Evolutionary conservation across 140 eudicot genomes (phyloP).

Genomic region (Erigeron philadelphicus): DNA sequence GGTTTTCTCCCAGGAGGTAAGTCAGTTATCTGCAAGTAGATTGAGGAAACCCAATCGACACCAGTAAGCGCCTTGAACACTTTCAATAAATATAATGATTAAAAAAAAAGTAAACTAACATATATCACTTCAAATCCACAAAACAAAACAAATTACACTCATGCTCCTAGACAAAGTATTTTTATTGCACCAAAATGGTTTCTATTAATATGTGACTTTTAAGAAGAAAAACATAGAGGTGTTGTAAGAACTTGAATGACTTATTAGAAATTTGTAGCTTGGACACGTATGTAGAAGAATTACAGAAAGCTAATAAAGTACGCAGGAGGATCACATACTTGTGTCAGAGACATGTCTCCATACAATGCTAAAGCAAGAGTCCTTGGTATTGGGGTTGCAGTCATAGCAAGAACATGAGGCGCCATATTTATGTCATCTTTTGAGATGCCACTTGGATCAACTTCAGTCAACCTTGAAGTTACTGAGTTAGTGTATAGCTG

Average conservation of each 20-base stretch:
- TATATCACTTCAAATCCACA: slow-evolving; percentile 5
- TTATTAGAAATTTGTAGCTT: not conserved
- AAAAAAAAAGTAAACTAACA: not conserved
- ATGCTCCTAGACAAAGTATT: not conserved
- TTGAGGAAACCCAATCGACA: slow-evolving; percentile 2
- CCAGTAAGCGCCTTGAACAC: slow-evolving; percentile 12
- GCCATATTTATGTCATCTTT: slow-evolving; percentile 64
- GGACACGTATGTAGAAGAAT: not conserved
- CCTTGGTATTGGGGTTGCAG: slow-evolving; percentile 99
- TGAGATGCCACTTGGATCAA: slow-evolving; percentile 32
- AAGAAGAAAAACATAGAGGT: not conserved
- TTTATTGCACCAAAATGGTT: slow-evolving; percentile 5
- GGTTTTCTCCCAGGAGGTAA: slow-evolving; percentile 96
- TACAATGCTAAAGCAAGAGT: slow-evolving; percentile 95
- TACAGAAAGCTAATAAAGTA: slow-evolving; percentile 14
- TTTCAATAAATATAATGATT: not conserved
- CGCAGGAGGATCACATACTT: slow-evolving; percentile 43
- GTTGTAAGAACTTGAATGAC: not conserved
- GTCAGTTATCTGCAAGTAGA: slow-evolving; percentile 64
- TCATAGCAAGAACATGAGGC: slow-evolving; percentile 95
- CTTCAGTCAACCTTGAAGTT: slow-evolving; percentile 43
- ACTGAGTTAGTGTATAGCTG: slow-evolving; percentile 61
- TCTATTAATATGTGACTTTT: not conserved
- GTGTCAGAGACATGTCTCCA: slow-evolving; percentile 98
- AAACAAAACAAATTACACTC: slow-evolving; percentile 4